Conservation (phyloP, 1,139 yeast species). For the Yamadazyma oceani region DNA sequence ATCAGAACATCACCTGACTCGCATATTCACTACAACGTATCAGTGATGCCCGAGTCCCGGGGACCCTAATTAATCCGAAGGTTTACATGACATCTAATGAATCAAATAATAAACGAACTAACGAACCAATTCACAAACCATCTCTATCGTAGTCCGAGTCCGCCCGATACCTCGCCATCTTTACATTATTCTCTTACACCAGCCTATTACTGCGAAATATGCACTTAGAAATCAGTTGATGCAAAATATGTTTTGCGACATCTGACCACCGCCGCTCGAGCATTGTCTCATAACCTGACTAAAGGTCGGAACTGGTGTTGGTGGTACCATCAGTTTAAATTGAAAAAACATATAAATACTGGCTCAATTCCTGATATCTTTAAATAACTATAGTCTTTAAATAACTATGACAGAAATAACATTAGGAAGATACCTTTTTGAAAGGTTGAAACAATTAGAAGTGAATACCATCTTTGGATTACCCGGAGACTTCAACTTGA, state of each 20-base stretch:
- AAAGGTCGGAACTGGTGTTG: not conserved
- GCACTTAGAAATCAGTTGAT: conserved; percentile 8
- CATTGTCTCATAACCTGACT: not conserved
- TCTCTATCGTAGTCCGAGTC: too few relatives aligned
- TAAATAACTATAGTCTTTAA: too few relatives aligned
- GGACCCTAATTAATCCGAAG: too few relatives aligned
- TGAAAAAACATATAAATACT: not conserved
- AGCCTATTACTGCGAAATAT: not conserved
- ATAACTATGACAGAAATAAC: conserved; percentile 35
- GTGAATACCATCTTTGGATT: conserved; percentile 44
- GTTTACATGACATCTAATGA: too few relatives aligned
- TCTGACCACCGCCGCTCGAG: not conserved
- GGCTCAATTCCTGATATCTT: not conserved
- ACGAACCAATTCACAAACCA: too few relatives aligned
- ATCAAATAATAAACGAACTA: too few relatives aligned
- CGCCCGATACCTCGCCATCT: not conserved
- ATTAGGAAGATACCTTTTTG: conserved; percentile 45
- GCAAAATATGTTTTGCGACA: conserved; percentile 7
- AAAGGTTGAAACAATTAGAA: conserved; percentile 41
- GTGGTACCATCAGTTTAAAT: not conserved
- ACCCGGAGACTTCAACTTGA: conserved; percentile 43
- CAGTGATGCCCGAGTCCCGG: too few relatives aligned
- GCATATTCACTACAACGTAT: too few relatives aligned
- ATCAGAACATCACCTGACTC: too few relatives aligned
- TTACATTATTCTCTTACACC: conserved; percentile 1